phyloP scores from a whole-genome alignment of 768 basidiomycete species.

The Tylopilus plumbeoviolaceoides region DNA sequence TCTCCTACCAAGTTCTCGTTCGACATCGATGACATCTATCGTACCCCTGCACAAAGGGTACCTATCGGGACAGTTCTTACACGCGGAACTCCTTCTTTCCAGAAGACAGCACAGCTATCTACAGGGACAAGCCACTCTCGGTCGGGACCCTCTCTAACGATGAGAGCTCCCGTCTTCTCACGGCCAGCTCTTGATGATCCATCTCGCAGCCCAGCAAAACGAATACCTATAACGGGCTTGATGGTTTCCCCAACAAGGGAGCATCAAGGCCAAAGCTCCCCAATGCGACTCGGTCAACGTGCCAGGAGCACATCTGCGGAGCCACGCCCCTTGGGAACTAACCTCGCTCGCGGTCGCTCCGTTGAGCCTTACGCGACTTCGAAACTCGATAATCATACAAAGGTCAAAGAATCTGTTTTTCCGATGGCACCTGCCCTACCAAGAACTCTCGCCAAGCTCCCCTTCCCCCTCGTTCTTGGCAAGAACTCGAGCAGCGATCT shows the following conservation, averaged over 20 bases:
- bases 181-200: slow-evolving; percentile 38
- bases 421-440: slow-evolving; percentile 7
- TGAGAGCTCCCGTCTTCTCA: slow-evolving; percentile 36
- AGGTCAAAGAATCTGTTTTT: slow-evolving; percentile 20
- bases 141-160: slow-evolving; percentile 10
- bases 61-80: slow-evolving; percentile 50
- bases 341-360: slow-evolving; percentile 27
- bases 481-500: slow-evolving; percentile 19
- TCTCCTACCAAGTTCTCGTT: slow-evolving; percentile 35
- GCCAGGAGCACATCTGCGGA: slow-evolving; percentile 36
- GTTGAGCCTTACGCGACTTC: slow-evolving; percentile 20
- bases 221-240: slow-evolving; percentile 28
- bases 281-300: slow-evolving; percentile 17
- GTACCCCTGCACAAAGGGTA: slow-evolving; percentile 65
- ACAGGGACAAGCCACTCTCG: slow-evolving; percentile 19
- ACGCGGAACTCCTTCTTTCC: slow-evolving; percentile 47
- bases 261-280: slow-evolving; percentile 6
- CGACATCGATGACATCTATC: slow-evolving; percentile 36
- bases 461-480: slow-evolving; percentile 25
- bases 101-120: slow-evolving; percentile 40
- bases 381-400: slow-evolving; percentile 11
- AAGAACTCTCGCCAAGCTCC: slow-evolving; percentile 17
- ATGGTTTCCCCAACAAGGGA: slow-evolving; percentile 25
- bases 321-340: slow-evolving; percentile 20
- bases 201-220: slow-evolving; percentile 34